Conservation (phyloP, 1,284 basidiomycete species). For the Peniophora sp. region DNA sequence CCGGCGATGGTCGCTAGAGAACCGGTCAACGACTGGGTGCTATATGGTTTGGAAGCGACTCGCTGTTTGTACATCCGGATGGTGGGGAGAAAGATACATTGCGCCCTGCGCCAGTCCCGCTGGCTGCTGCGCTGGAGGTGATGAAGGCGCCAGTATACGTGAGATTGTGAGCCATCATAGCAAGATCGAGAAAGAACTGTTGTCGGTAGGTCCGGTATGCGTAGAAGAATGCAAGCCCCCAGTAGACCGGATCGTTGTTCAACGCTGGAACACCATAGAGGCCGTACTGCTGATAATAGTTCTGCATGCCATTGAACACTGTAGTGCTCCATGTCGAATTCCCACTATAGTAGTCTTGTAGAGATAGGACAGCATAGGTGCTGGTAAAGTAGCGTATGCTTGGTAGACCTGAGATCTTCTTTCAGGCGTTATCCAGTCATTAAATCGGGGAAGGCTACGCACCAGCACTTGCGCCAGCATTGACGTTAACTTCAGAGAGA, state of each 20-base stretch:
- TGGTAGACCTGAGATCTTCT: neutral
- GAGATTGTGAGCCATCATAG: neutral
- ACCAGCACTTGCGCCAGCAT: neutral
- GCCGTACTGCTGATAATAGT: neutral
- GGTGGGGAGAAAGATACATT: neutral
- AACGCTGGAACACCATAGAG: neutral
- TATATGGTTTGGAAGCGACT: neutral
- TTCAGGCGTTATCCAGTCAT: neutral
- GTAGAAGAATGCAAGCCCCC: neutral
- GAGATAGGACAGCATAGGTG: neutral
- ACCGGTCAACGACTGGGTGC: neutral
- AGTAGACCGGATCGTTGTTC: neutral
- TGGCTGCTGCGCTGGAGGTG: neutral
- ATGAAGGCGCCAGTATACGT: neutral
- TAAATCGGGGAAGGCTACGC: neutral
- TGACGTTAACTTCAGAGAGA: neutral
- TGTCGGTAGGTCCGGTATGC: neutral
- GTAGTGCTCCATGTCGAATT: neutral
- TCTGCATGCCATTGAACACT: neutral
- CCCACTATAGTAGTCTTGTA: neutral
- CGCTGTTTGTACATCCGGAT: neutral
- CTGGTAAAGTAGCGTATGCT: neutral
- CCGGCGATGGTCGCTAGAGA: neutral
- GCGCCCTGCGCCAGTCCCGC: neutral
- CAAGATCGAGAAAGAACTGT: neutral